phyloP scores from a whole-genome alignment of 2,329 filamentous ascomycete species.

The Diplocarpon mali region DNA sequence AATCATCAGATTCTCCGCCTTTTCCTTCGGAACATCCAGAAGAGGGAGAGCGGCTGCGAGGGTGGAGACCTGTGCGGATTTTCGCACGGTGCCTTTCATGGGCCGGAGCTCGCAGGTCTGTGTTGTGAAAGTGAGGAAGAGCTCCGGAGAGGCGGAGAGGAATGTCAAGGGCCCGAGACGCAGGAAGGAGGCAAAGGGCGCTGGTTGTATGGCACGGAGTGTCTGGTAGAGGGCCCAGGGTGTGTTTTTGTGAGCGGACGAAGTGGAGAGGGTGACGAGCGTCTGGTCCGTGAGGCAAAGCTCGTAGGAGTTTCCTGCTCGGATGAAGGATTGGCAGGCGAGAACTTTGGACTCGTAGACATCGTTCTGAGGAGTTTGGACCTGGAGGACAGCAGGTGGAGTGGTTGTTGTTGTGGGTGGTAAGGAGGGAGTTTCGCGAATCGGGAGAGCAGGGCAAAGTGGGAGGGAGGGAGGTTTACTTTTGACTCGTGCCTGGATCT shows the following conservation, averaged over 20 bases:
- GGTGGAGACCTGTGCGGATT: constrained; percentile 52
- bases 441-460: background rate
- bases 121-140: constrained; percentile 63
- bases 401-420: background rate
- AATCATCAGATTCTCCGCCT: constrained; percentile 96
- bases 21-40: constrained; percentile 74
- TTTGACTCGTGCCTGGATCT: constrained; percentile 1
- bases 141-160: constrained; percentile 76
- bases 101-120: constrained; percentile 71
- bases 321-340: constrained; percentile 28
- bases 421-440: background rate
- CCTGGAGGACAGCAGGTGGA: constrained; percentile 12
- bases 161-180: constrained; percentile 60
- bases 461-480: background rate
- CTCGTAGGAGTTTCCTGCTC: constrained; percentile 32
- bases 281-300: constrained; percentile 31
- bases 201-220: constrained; percentile 24
- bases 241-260: constrained; percentile 1
- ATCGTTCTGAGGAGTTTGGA: constrained; percentile 11
- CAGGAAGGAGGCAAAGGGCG: constrained; percentile 62
- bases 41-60: constrained; percentile 61
- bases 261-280: constrained; percentile 10
- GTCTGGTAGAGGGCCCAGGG: constrained; percentile 26
- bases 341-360: constrained; percentile 28
- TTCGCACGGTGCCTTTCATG: constrained; percentile 94